Base-by-base conservation (phyloP, 768 basidiomycete species). In the Boletellus sp. region DNA sequence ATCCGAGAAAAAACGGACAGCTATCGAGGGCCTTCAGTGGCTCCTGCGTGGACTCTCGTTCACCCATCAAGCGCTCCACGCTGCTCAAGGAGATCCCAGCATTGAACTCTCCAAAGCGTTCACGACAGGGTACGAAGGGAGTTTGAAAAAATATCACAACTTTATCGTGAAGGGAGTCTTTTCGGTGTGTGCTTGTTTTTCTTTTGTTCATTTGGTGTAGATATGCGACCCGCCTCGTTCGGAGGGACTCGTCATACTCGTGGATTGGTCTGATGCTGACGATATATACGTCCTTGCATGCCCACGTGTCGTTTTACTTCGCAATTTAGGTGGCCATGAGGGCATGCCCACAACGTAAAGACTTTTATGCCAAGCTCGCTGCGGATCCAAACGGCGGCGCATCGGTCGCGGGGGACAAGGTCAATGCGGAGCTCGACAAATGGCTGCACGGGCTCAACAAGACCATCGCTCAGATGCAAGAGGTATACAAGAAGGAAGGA, bases 1-100 rank as follows among this genome's bases (percentile, higher is more conserved):
- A 68, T 71, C 70, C 22, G 88, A 92, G 71, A 91, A 94, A 79
- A 93, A 93, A 70, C 79, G 81, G 15, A 78, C 80, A 1, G 92
- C 95, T 3, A 96, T 94, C 0, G 87, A 94, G 63, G n/a, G 94
- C 92, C 16, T 78, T 97, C 47, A 97, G 70, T 99, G 96, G 96
- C 79, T 99, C 42, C 78, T 94, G 41, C 84, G 94, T 26, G 96
- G 93, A 3, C 80, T 94, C 45, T 80, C 82, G 24, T 99, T 99
- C 75, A 99, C 95, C 31, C 83, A 85, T 70, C 75, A 79, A 49
- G 88, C 88, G 1, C 80, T 99, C 22, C 78, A 87, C 55, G 72
- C 77, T 39, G 79, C 85, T 0, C 87, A 92, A 60, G 75, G 72
- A 4, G 79, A 94, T 68, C 73, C 79, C 39, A 63, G 64, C 2